phyloP scores from a whole-genome alignment of 192 early-diverging fungal genomes.

The Entrophospora sp. region DNA sequence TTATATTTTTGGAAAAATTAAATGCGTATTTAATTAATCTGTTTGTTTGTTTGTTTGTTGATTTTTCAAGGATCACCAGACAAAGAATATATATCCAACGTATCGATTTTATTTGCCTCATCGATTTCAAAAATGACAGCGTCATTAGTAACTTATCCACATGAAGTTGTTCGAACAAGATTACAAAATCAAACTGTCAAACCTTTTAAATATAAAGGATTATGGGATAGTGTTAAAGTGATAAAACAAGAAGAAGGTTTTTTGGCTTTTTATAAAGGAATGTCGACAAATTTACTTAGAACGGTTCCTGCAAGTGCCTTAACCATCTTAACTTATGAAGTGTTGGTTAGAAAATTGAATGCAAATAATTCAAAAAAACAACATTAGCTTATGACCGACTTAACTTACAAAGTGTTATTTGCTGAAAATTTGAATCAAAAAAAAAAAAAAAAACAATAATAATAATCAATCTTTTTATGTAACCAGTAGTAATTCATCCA shows the following conservation, averaged over 20 bases:
- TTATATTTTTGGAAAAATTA: too few relatives aligned
- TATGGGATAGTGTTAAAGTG: slow-evolving; percentile 62
- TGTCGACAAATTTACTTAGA: slow-evolving; percentile 70
- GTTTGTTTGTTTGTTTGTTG: too few relatives aligned
- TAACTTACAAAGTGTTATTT: too few relatives aligned
- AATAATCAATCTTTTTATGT: too few relatives aligned
- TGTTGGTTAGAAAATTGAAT: slow-evolving; percentile 55
- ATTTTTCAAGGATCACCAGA: slow-evolving; percentile 22
- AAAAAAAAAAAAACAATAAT: too few relatives aligned
- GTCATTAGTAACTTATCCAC: slow-evolving; percentile 70
- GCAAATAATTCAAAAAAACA: too few relatives aligned
- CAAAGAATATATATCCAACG: slow-evolving; percentile 27
- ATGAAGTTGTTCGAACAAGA: too few relatives aligned
- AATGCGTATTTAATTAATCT: too few relatives aligned
- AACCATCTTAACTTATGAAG: slow-evolving; percentile 86
- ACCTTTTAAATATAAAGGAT: slow-evolving; percentile 71
- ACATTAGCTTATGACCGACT: too few relatives aligned
- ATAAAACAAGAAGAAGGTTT: slow-evolving; percentile 72
- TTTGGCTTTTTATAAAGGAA: too few relatives aligned
- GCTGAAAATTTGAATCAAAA: too few relatives aligned
- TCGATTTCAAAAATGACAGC: slow-evolving; percentile 84
- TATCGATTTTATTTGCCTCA: slow-evolving; percentile 66
- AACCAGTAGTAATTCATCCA: too few relatives aligned
- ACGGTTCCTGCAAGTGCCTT: slow-evolving; percentile 85
- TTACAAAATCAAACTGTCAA: slow-evolving; percentile 62